These are phyloP conservation scores for Tylopilus sp. DNA, from an alignment of 768 basidiomycete species.

Conservation along the genomic window DNA sequence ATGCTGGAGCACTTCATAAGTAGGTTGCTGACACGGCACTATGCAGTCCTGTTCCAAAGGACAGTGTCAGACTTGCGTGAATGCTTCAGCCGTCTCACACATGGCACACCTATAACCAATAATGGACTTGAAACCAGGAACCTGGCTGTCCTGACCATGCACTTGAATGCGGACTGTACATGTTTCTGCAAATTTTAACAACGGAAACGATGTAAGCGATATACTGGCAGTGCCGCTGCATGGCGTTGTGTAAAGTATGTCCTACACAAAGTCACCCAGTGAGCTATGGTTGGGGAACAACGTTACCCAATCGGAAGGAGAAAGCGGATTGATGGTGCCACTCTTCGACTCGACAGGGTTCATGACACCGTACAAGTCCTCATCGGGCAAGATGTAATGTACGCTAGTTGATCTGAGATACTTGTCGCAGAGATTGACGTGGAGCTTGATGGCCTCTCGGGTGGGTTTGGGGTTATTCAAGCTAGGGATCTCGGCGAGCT, in stretches of 20 bases:
- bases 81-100: no score
- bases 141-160: constrained; percentile 42
- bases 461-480: constrained; percentile 33
- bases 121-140: constrained; percentile 73
- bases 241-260: constrained; percentile 23
- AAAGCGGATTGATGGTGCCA: constrained; percentile 66
- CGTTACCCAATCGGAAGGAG: constrained; percentile 54
- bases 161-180: constrained; percentile 37
- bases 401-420: constrained; percentile 58
- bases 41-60: constrained; percentile 59
- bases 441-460: constrained; percentile 66
- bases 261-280: constrained; percentile 7
- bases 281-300: background rate
- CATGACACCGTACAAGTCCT: constrained; percentile 53
- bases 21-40: constrained; percentile 36
- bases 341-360: constrained; percentile 46
- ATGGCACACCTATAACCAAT: constrained; percentile 54
- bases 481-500: constrained; percentile 51
- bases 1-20: constrained; percentile 28
- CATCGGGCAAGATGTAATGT: constrained; percentile 68
- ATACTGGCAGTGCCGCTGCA: constrained; percentile 1
- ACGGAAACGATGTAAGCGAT: constrained; percentile 13
- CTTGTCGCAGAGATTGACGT: constrained; percentile 52
- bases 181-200: constrained; percentile 8
- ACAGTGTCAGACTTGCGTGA: background rate